Evolutionary conservation across 305 asterid species (phyloP), one percentile per base, ranked within the genome.

Genomic region (Euphrasia arctica): DNA sequence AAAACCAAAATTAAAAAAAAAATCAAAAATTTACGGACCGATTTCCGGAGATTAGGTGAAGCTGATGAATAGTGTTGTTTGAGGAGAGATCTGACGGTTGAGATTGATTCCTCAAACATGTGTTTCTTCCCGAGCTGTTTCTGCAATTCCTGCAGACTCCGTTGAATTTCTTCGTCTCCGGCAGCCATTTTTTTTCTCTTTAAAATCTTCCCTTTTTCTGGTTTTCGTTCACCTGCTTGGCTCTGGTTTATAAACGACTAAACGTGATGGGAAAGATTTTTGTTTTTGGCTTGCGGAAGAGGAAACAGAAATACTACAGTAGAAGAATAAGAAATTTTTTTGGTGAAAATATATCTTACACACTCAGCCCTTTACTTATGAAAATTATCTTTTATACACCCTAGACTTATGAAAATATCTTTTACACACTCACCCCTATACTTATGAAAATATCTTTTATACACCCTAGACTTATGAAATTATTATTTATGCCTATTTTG

Each of bases 41-140:
- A 65, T 75, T 84, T 78, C 52, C 78, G 85, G 54, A 87, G 85
- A 66, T 86, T 60, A 63, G 92, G 89, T 27, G 97, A 79, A 74
- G 91, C 89, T 58, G 91, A 79, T 13, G 91, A 58, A 74, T 92
- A 92, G 58, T 78, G 72, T 18, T 85, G 75, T n/a, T 63, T 83
- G 60, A 87, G 82, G 54, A 92, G 96, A 61, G 96, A 81, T 83
- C 83, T 74, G 72, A 85, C 79, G 32, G 84, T 63, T 67, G 79
- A 74, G 39, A 90, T 86, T 12, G 96, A 83, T 69, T 79, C 94
- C 81, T 92, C 98, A 43, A 92, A 92, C 75, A 73, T 56, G 69
- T 84, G 83, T 71, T 90, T 92, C 83, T 90, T 90, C 43, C 74
- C 83, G 12, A 92, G 82, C 71, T 83, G 89, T 65, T 80, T 90